These are phyloP conservation scores for Colletotrichum orbiculare DNA, from an alignment of 2,329 filamentous ascomycete species.

Conservation along the genomic window DNA sequence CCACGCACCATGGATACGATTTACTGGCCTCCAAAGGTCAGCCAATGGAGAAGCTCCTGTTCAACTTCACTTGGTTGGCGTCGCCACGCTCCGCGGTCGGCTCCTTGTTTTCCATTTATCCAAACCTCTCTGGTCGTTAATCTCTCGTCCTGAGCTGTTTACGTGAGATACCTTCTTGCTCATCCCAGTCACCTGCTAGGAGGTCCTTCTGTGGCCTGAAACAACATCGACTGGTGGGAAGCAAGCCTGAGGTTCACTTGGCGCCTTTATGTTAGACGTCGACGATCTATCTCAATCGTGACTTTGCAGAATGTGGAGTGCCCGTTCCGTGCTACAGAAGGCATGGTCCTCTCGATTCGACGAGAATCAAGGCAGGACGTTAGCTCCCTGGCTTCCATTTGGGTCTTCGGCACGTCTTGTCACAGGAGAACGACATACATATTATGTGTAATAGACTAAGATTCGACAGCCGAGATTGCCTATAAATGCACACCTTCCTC, in stretches of 20 bases:
- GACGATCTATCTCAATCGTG: slow-evolving; percentile 5
- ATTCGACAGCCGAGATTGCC: slow-evolving; percentile 17
- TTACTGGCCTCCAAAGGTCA: no score
- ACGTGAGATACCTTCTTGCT: not conserved
- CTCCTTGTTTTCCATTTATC: no score
- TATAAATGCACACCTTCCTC: slow-evolving; percentile 27
- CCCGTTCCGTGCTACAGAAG: no score
- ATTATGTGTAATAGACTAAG: not conserved
- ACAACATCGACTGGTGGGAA: no score
- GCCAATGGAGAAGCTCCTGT: no score
- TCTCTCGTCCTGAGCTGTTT: no score
- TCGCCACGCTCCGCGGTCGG: no score
- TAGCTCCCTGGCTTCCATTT: not conserved
- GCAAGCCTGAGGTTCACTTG: not conserved
- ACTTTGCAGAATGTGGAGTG: not conserved
- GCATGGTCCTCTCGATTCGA: not conserved
- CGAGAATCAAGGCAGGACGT: no score
- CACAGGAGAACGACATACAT: slow-evolving; percentile 2
- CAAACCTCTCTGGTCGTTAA: no score
- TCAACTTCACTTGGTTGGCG: no score
- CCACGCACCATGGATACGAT: no score
- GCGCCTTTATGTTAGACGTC: not conserved
- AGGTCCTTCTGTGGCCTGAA: no score
- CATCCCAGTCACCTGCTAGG: not conserved
- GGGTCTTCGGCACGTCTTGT: not conserved